Conservation (phyloP, 305 asterid genomes). For the Coffea humblotiana region DNA sequence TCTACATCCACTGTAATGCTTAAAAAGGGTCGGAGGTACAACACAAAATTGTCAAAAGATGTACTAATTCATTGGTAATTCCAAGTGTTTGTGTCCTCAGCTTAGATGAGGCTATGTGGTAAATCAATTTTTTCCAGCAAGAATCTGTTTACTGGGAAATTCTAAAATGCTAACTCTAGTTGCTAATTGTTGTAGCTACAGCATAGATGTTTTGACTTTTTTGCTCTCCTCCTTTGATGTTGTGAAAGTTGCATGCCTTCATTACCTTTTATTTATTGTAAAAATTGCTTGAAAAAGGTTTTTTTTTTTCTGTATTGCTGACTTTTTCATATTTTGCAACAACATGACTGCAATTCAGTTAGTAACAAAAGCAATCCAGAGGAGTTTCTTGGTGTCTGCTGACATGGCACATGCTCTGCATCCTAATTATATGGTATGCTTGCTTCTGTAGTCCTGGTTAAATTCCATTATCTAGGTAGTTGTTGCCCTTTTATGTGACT, state of each 20-base stretch:
- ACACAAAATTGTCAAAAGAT: not conserved
- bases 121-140: not conserved
- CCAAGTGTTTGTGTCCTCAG: not conserved
- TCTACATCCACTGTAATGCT: not conserved
- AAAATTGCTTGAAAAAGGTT: not conserved
- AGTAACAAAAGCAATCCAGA: constrained; percentile 73
- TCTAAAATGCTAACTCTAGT: not conserved
- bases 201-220: not conserved
- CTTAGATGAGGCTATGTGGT: not conserved
- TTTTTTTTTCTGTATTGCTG: not conserved
- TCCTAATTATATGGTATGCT: constrained; percentile 82
- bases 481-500: constrained; percentile 11
- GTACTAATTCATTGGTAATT: too few species aligned
- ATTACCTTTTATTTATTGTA: not conserved
- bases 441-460: not conserved
- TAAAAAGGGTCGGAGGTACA: not conserved
- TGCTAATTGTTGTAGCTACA: not conserved
- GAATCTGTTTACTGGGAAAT: not conserved
- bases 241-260: not conserved
- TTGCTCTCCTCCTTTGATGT: too few species aligned
- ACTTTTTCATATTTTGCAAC: constrained; percentile 6
- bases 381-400: constrained; percentile 90
- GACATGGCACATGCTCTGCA: constrained; percentile 99
- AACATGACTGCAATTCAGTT: constrained; percentile 38
- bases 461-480: not conserved